Evolutionary conservation across 1,284 basidiomycete species (phyloP).

Genomic region (Leccinum angustisporum): DNA sequence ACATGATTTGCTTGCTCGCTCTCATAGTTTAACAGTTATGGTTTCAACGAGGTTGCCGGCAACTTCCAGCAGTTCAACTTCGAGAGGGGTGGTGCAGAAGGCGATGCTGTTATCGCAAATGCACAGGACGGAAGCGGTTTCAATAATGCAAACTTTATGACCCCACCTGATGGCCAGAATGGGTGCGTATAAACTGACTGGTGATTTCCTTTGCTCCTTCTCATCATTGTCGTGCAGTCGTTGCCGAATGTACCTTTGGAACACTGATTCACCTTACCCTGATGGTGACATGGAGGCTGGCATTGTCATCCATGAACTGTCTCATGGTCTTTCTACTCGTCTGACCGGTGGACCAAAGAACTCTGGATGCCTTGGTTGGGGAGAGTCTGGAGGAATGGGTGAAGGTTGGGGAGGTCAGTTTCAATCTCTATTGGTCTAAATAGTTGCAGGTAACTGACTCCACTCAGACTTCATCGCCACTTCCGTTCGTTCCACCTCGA

Average conservation of each 20-base stretch:
- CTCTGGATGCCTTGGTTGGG: conserved; percentile 92
- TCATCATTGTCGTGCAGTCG: conserved; percentile 57
- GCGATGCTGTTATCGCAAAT: conserved; percentile 91
- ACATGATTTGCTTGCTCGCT: conserved; percentile 20
- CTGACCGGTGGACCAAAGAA: conserved; percentile 93
- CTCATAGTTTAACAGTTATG: conserved; percentile 50
- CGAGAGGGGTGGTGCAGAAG: conserved; percentile 81
- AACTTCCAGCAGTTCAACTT: conserved; percentile 99
- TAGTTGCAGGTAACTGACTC: conserved; percentile 2
- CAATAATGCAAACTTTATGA: conserved; percentile 89
- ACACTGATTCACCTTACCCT: conserved; percentile 83
- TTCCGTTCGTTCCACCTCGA: conserved; percentile 71
- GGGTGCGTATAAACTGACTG: conserved; percentile 34
- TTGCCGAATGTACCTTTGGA: conserved; percentile 98
- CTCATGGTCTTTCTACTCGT: conserved; percentile 90
- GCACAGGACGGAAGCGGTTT: conserved; percentile 93
- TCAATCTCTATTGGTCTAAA: neutral
- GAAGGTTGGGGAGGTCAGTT: conserved; percentile 83
- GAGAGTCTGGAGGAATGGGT: conserved; percentile 95
- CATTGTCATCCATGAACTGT: conserved; percentile 88
- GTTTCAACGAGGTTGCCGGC: conserved; percentile 88
- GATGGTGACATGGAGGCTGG: conserved; percentile 96
- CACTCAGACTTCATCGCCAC: conserved; percentile 78
- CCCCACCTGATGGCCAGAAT: conserved; percentile 68
- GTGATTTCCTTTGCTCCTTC: neutral